Evolutionary conservation across 2,329 filamentous ascomycete genomes (phyloP), one percentile per base, ranked within the genome.

Genomic region (Claviceps lovelessii): DNA sequence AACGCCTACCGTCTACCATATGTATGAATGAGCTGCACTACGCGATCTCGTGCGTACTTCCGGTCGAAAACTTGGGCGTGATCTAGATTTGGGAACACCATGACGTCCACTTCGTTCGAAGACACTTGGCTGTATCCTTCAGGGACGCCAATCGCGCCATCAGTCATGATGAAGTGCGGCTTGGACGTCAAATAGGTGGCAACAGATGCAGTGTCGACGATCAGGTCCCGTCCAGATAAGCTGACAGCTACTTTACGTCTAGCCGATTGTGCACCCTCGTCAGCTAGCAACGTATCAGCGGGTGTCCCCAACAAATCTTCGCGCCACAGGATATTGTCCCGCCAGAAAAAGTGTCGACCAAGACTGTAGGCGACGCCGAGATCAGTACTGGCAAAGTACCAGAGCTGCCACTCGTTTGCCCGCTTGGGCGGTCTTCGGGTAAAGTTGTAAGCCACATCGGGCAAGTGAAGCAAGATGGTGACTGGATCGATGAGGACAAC

Each of bases 381-480:
- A 60, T 88, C 85, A 54, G 76, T 83, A 48, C 76, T 80, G 6
- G 81, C 85, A 63, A 86, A 87, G 61, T 85, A 88, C 73, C 80
- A 84, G 15, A 88, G 70, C 63, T 84, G 78, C 71, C 79, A 83
- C 66, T 88, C 83, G 58, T 85, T 86, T n/a, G 85, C 83, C 55
- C 55, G 68, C 63, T 59, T 68, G 4, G 79, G 79, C 53, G 58
- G 64, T 33, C 78, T 69, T 57, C 75, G 70, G 11, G 78, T 83
- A 64, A 88, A 88, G 67, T 88, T 88, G 72, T 81, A 87, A 11
- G 84, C 82, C 37, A 88, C 81, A 57, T 85, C 75, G 1, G 84
- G 84, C 41, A 85, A 73, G 64, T 88, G 84, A 39, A 88, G 72
- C 54, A 86, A 68, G 54, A 88, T 75, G 29, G 77, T 80, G 10